Base-by-base conservation (phyloP, 2,329 filamentous ascomycete species). In the Monascus ruber region DNA sequence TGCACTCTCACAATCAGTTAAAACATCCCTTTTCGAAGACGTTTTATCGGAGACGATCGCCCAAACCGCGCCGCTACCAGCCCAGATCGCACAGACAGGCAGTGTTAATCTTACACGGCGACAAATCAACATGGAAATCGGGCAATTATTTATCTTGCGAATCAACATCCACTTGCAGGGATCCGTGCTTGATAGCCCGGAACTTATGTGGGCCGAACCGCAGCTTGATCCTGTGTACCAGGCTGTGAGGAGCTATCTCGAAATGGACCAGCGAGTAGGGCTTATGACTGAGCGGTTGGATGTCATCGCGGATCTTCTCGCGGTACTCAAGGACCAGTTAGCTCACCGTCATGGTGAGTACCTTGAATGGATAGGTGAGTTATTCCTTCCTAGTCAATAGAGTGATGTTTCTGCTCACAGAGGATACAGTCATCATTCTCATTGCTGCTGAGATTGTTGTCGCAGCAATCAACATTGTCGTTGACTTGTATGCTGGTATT, bases 51-150 rank as follows among this genome's bases (percentile, higher is more conserved):
- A 87, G 39, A 96, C 89, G 2, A 93, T 98, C 52, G 83, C 93
- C 49, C 81, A 83, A 1, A 95, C 88, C 54, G 93, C 94, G 58
- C 85, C 93, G 42, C 84, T 98, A 4, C 91, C 91, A 0, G 81
- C 85, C 6, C 85, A 94, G 61, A 94, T 98, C 51, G 89, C 91
- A 2, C 70, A 84, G 47, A 95, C 89, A 0, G 91, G 91, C 47
- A 91, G 88, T 56, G 91, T 98, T 55, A 81, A 85, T 40, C 77
- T 98, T 42, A 86, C 81, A 42, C 79, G 89, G 33, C 79, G 79
- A 42, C 80, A 96, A 60, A 95, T 98, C 71, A 96, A 96, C 70
- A 96, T 96, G 88, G 88, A 96, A 65, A 95, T 98, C 44, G 91
- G 91, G 59, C 88, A 98, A 67, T 77, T 98, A 39, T 98, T 98